A percentile compares a stretch with the other conserved stretches of the same genome.
phyloP scores from a whole-genome alignment of 1,284 basidiomycete species.

The Rhodotorula sp. region DNA sequence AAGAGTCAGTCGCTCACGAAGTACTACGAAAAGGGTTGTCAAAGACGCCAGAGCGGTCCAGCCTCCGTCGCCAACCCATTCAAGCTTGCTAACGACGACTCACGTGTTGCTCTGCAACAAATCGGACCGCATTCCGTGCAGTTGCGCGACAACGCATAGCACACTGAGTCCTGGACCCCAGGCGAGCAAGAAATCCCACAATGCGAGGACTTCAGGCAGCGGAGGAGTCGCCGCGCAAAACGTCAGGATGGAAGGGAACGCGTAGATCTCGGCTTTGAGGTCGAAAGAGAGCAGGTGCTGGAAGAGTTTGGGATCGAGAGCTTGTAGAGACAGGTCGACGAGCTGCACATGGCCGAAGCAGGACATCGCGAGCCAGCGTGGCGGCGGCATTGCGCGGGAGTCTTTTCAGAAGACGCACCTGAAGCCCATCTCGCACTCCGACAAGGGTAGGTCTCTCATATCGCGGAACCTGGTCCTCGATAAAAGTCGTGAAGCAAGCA shows the following conservation, averaged over 20 bases:
- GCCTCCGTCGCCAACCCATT: background rate
- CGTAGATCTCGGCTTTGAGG: slow-evolving; percentile 95
- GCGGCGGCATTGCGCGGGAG: background rate
- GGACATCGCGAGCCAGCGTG: background rate
- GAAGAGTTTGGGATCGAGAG: slow-evolving; percentile 83
- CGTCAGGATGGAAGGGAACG: slow-evolving; percentile 92
- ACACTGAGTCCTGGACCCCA: slow-evolving; percentile 96
- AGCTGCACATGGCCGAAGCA: slow-evolving; percentile 57
- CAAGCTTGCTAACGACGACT: slow-evolving; percentile 41
- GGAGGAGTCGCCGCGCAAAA: slow-evolving; percentile 96
- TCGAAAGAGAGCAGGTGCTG: slow-evolving; percentile 80
- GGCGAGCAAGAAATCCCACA: slow-evolving; percentile 97
- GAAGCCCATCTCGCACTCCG: slow-evolving; percentile 88
- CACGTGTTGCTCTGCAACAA: slow-evolving; percentile 81
- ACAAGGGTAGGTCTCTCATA: slow-evolving; percentile 94
- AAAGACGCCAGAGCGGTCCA: background rate
- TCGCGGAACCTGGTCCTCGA: slow-evolving; percentile 85
- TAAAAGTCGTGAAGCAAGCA: slow-evolving; percentile 89
- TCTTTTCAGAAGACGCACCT: slow-evolving; percentile 57
- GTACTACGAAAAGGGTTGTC: too few relatives aligned
- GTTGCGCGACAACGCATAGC: slow-evolving; percentile 90
- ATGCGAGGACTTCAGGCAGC: slow-evolving; percentile 82
- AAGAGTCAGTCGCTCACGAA: background rate
- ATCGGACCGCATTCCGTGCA: slow-evolving; percentile 82
- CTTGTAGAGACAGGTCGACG: slow-evolving; percentile 83